Base-by-base conservation (phyloP, 73 alveolate species). In the Paramecium bursaria region DNA sequence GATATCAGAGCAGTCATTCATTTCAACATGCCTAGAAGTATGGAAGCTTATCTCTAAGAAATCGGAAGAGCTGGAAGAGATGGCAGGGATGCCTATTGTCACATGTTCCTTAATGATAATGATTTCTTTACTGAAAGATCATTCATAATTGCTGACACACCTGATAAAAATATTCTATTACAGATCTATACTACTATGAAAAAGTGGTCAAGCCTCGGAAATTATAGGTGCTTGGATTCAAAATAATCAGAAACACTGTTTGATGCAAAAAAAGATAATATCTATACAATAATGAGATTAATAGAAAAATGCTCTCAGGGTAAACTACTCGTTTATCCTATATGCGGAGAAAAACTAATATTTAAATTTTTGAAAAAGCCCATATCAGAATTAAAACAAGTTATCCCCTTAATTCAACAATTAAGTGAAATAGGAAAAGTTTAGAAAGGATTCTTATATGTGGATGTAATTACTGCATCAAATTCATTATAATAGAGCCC, bases 11-110 rank as follows among this genome's bases (percentile, higher is more conserved):
- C 95, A 30, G 98, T 96, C 15, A 93, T 96, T 49, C 99, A 96
- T 86, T 91, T 93, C 74, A 95, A 95, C 27, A 91, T 96, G 93
- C 99, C 99, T 4, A 93, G 88, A 73, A 91, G 97, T 52, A 94
- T 94, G 60, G 99, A 96, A 88, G 74, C 87, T 30, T 96, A 96
- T 80, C 94, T 93, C 26, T 91, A 96, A 88, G 99, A 96, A 87
- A 95, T 95, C 2, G 99, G 99, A 10, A 87, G 99, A 47, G 99
- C 99, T 7, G 99, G 99, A 9, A 85, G 99, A 86, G 98, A 96
- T 76, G 99, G 99, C 26, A 90, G 90, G 25, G 87, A 73, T 14
- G 97, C 99, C 1, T 76, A 94, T 35, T 93, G 98, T 76, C 98
- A 94, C 67, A 26, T 94, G 91, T 85, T 94, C 74, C 73, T 94